A percentile compares a stretch with the other conserved stretches of the same genome.
Conservation (phyloP, 441 rosid species). For the Arabidopsis lyrata region DNA sequence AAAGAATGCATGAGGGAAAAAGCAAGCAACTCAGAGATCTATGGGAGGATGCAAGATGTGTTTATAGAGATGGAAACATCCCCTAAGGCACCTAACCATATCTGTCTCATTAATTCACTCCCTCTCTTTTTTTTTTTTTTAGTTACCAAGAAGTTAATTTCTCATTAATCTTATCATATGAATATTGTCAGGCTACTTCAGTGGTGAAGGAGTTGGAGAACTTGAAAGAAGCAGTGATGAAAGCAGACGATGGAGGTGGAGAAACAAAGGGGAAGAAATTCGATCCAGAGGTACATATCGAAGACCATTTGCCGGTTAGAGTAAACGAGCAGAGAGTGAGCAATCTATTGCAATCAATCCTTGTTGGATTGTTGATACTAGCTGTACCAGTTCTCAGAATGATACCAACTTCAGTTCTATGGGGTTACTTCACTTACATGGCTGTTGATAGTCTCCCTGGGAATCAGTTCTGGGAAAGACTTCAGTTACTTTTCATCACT, state of each 20-base stretch:
- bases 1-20: slow-evolving; percentile 68
- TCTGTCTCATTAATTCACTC: background rate
- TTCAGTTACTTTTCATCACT: slow-evolving; percentile 70
- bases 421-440: slow-evolving; percentile 96
- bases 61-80: slow-evolving; percentile 76
- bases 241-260: slow-evolving; percentile 50
- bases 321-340: slow-evolving; percentile 87
- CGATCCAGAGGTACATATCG: slow-evolving; percentile 75
- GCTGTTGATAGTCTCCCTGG: slow-evolving; percentile 94
- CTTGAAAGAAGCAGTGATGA: slow-evolving; percentile 77
- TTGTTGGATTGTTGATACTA: slow-evolving; percentile 60
- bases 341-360: slow-evolving; percentile 78
- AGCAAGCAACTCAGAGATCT: slow-evolving; percentile 74
- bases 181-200: slow-evolving; percentile 42
- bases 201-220: slow-evolving; percentile 65
- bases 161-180: slow-evolving; percentile 26
- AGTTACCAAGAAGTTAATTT: background rate
- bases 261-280: slow-evolving; percentile 56
- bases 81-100: slow-evolving; percentile 49
- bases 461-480: slow-evolving; percentile 90
- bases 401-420: slow-evolving; percentile 86
- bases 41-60: slow-evolving; percentile 81
- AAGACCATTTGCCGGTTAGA: slow-evolving; percentile 74
- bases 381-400: slow-evolving; percentile 69
- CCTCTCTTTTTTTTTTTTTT: background rate